Conservation (phyloP, 176 grass and related monocot genomes). For the Triticum timopheevii region DNA sequence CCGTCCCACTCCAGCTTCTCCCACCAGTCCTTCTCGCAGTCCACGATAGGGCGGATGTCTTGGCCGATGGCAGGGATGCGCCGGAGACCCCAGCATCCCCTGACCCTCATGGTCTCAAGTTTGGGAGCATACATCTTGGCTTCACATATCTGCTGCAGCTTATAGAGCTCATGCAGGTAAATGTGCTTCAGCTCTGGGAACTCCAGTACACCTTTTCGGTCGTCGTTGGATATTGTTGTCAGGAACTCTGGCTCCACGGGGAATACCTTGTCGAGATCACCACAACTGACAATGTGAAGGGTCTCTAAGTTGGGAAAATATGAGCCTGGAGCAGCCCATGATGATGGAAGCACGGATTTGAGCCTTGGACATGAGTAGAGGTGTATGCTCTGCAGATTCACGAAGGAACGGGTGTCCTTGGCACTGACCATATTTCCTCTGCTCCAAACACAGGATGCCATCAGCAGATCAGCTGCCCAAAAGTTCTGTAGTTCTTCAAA, state of each 20-base stretch:
- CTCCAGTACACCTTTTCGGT: background rate
- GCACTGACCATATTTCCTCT: too few relatives aligned
- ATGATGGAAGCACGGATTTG: background rate
- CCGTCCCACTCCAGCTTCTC: too few relatives aligned
- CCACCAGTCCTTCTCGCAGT: too few relatives aligned
- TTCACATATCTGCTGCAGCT: background rate
- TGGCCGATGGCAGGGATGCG: background rate
- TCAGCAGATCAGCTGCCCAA: too few relatives aligned
- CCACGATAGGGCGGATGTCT: background rate
- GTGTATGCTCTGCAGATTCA: background rate
- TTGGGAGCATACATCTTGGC: background rate
- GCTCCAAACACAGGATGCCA: too few relatives aligned
- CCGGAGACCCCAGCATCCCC: background rate
- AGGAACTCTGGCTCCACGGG: background rate
- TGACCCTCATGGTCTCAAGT: background rate
- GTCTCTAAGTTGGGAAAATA: background rate
- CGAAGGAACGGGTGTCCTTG: background rate
- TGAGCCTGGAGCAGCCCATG: background rate
- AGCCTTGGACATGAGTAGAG: background rate
- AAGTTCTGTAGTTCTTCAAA: too few relatives aligned
- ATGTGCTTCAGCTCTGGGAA: slow-evolving; percentile 22
- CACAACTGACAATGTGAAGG: background rate
- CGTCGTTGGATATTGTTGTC: fast-evolving
- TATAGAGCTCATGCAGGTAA: background rate
- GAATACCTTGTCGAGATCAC: background rate